Base-by-base conservation (phyloP, 1,139 yeast genomes). In the Nakaseomyces glabratus region DNA sequence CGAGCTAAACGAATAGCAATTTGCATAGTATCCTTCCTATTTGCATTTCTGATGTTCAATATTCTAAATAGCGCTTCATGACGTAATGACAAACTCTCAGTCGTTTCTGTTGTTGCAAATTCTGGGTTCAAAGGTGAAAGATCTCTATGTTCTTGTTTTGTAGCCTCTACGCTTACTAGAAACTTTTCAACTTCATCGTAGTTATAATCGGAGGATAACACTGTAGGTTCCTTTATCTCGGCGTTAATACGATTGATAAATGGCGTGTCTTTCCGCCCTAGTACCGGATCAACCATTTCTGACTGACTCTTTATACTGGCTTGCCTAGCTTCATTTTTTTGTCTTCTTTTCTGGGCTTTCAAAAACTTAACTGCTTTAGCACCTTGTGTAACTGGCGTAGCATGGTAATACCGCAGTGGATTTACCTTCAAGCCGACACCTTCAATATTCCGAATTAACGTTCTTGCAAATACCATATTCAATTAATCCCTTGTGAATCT, bases 81-180 rank as follows among this genome's bases (percentile, higher is more conserved):
- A 61, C 81, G 84, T 41, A 68, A 69, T 39, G 67, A 70, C 48
- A 80, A 81, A 16, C 52, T 58, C 20, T 63, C 58, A 25, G 61
- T 45, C 13, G 62, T 53, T 19, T 45, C 46, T 28, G 47, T 43
- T 18, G 52, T 55, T 30, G 45, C 39, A 25, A 48, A 33, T 14
- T 42, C 44, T n/a, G 46, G 48, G 36, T 51, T 46, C 24, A 56
- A 37, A 11, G 47, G 49, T 4, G 53, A 45, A 8, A 53, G 39
- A 17, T 42, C 44, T 16, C 37, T 60, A 23, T 73, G 64, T 34
- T 66, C 68, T 38, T 69, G 57, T 33, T 72, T 63, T 5, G 80
- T 71, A 56, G 71, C 75, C 65, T 73, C 76, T 4, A 93, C 93
- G 30, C 95, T 93, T 48, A 70, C 80, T 39, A 85, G 55, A 41